Evolutionary conservation across 257 asterid species (phyloP), one percentile per base, ranked within the genome.

Genomic region (Leonotis leonurus): DNA sequence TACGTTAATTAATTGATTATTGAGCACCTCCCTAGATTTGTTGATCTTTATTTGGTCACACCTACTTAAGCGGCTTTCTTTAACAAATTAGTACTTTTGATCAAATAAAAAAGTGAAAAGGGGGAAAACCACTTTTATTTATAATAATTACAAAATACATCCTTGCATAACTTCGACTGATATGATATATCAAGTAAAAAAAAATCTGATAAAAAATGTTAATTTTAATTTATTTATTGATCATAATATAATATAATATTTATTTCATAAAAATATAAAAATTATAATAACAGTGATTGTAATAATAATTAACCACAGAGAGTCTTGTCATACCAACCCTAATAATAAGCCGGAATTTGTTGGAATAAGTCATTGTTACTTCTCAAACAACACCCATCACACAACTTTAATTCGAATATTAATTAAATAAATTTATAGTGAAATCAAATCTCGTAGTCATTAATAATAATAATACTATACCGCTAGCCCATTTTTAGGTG

Each of bases 281-380:
- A n/a, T n/a, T n/a, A n/a, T n/a, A n/a, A n/a, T n/a, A n/a, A n/a
- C n/a, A n/a, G n/a, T n/a, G n/a, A n/a, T n/a, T n/a, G n/a, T n/a
- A n/a, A n/a, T n/a, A n/a, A 17, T 17, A 6, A 40, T 37, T 18
- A 30, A 53, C 32, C 26, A 24, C 32, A 26, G 45, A 52, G 29
- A 36, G 3, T 36, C 9, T 21, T 16, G 26, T 51, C 53, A 24
- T 43, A 64, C 67, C 63, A 57, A 39, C 59, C 56, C 29, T 65
- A 72, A 65, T 65, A 65, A 72, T 48, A 16, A 65, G 77, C 77
- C 69, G 52, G 65, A 72, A 72, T 58, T 72, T 59, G 54, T 72
- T 65, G 77, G 60, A 72, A 72, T 49, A 41, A n/a, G 76, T 55
- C 61, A 35, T 37, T 35, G 63, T 48, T 57, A 24, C 40, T 58